Conservation (phyloP, 164 flowering plant genomes). For the Magnolia kwangsiensis region DNA sequence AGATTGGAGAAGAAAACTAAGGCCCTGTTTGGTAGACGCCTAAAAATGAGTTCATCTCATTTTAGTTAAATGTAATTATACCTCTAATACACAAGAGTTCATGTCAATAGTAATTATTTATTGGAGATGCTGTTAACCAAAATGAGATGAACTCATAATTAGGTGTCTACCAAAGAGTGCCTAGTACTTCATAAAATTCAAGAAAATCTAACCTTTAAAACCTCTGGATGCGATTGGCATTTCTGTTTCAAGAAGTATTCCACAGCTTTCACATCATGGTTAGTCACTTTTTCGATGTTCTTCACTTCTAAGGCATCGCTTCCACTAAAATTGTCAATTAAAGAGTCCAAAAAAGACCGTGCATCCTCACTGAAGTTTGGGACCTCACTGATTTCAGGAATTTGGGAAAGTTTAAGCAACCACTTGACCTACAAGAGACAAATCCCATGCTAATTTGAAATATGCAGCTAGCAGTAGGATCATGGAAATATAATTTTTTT, state of each 20-base stretch:
- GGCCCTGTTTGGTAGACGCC: too few species aligned
- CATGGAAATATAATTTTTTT: not conserved
- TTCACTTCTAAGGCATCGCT: conserved; percentile 80
- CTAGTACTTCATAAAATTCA: not conserved
- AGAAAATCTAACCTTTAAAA: conserved; percentile 53
- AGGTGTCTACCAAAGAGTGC: not conserved
- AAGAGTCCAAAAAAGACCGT: conserved; percentile 41
- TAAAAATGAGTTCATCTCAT: too few species aligned
- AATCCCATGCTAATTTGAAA: not conserved
- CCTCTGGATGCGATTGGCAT: conserved; percentile 77
- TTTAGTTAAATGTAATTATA: too few species aligned
- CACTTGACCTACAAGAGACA: conserved; percentile 66
- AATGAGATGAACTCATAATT: too few species aligned
- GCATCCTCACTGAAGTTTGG: conserved; percentile 77
- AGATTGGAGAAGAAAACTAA: not conserved
- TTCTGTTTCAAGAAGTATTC: conserved; percentile 84
- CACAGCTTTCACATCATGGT: conserved; percentile 98
- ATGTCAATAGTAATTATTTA: too few species aligned
- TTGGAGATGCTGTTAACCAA: too few species aligned
- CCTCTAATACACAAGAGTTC: too few species aligned
- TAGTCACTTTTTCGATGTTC: conserved; percentile 79
- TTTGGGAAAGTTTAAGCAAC: conserved; percentile 84
- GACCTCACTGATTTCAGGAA: conserved; percentile 76
- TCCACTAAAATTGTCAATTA: conserved; percentile 54
- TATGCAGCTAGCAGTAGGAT: not conserved